Evolutionary conservation across 441 rosid species (phyloP).

Genomic region (Flueggea neowawraea): DNA sequence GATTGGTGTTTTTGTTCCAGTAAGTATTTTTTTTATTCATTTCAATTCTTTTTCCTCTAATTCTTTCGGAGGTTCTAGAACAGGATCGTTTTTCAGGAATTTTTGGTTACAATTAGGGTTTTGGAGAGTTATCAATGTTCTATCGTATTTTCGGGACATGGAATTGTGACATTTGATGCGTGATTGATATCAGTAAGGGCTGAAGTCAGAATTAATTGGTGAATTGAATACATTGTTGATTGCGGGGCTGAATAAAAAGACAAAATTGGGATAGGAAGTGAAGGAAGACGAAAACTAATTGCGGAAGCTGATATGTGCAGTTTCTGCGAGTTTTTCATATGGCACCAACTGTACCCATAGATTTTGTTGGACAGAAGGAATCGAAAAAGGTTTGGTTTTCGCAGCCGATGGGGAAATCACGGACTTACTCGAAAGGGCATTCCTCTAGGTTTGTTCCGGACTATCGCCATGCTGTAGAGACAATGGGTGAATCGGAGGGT

Average conservation of each 20-base stretch:
- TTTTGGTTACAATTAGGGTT: too few species aligned
- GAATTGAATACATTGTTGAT: too few species aligned
- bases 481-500: slow-evolving; percentile 69
- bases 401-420: slow-evolving; percentile 65
- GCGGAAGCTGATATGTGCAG: slow-evolving; percentile 54
- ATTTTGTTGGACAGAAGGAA: slow-evolving; percentile 49
- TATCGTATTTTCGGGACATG: too few species aligned
- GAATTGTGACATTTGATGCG: too few species aligned
- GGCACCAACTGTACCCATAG: slow-evolving; percentile 70
- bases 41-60: too few species aligned
- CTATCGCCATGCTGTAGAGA: slow-evolving; percentile 56
- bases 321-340: slow-evolving; percentile 40
- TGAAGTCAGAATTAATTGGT: too few species aligned
- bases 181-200: too few species aligned
- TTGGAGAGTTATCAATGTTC: too few species aligned
- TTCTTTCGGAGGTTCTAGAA: too few species aligned
- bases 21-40: slow-evolving; percentile 11
- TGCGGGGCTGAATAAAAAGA: too few species aligned
- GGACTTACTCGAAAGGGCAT: slow-evolving; percentile 61
- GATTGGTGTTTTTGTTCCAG: slow-evolving; percentile 8
- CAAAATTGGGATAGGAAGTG: slow-evolving; percentile 1
- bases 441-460: slow-evolving; percentile 63
- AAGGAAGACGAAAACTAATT: slow-evolving; percentile 10
- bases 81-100: too few species aligned
- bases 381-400: slow-evolving; percentile 33